Evolutionary conservation across 2,329 filamentous ascomycete species (phyloP).

Genomic region (Septoria linicola): DNA sequence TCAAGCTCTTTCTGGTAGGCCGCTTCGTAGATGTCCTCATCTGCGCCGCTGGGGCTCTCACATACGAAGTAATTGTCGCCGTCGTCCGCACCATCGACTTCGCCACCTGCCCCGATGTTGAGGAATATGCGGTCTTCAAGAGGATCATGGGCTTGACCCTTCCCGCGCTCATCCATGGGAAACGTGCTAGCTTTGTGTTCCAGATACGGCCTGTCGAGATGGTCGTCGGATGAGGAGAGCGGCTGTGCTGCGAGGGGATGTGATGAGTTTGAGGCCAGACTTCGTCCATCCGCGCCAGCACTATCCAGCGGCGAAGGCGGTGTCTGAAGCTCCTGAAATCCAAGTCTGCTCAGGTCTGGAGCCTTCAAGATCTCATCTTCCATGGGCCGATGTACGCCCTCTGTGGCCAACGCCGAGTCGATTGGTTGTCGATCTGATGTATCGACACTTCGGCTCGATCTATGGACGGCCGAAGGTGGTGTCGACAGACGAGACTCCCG

Average conservation of each 20-base stretch:
- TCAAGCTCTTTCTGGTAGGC: constrained; percentile 82
- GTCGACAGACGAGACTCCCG: constrained; percentile 58
- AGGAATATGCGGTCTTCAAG: constrained; percentile 68
- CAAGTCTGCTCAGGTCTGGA: constrained; percentile 2
- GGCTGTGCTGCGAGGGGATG: constrained; percentile 12
- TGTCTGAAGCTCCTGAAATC: constrained; percentile 6
- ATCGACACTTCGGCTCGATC: constrained; percentile 46
- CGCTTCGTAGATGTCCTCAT: constrained; percentile 69
- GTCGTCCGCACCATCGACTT: constrained; percentile 41
- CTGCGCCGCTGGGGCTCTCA: constrained; percentile 27
- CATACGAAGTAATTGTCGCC: constrained; percentile 31
- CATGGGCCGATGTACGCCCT: constrained; percentile 53
- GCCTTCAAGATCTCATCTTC: constrained; percentile 30
- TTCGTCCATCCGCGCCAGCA: constrained; percentile 1
- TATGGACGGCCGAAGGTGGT: constrained; percentile 44
- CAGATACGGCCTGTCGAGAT: constrained; percentile 13
- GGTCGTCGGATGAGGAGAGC: constrained; percentile 11
- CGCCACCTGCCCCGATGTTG: constrained; percentile 67
- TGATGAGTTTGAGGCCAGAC: constrained; percentile 5
- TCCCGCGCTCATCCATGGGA: constrained; percentile 42
- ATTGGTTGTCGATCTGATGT: constrained; percentile 51
- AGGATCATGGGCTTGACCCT: constrained; percentile 64
- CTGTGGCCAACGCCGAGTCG: constrained; percentile 52
- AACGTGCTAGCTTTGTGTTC: constrained; percentile 33
- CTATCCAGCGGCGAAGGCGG: constrained; percentile 7